Conservation (phyloP, 441 rosid genomes). For the Eutrema salsugineum region DNA sequence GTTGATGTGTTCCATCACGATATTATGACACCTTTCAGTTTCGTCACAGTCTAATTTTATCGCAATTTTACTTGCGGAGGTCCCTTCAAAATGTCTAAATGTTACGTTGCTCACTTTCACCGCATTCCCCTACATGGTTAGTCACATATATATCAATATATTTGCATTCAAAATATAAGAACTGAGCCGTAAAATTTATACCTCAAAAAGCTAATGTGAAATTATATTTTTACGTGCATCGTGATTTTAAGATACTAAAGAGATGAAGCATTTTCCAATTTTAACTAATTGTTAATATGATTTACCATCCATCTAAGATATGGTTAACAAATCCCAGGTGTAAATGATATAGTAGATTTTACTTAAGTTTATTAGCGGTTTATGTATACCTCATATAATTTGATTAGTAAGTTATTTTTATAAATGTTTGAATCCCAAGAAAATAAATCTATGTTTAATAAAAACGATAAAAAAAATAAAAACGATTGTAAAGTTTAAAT, state of each 20-base stretch:
- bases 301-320: background rate
- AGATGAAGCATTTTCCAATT: background rate
- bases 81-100: slow-evolving; percentile 5
- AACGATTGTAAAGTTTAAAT: background rate
- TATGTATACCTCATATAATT: background rate
- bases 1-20: slow-evolving; percentile 13
- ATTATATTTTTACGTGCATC: background rate
- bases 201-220: background rate
- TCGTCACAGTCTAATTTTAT: slow-evolving; percentile 14
- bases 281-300: too few species aligned
- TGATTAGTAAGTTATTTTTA: background rate
- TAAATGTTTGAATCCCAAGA: background rate
- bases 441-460: too few species aligned
- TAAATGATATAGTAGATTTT: background rate
- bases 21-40: background rate
- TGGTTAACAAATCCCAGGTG: background rate
- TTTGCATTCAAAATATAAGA: background rate
- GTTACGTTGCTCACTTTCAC: slow-evolving; percentile 15
- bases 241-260: background rate
- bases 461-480: background rate
- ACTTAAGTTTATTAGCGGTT: background rate
- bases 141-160: background rate
- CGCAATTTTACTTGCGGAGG: background rate
- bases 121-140: background rate
- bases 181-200: background rate